A percentile compares a stretch with the other conserved stretches of the same genome.
Conservation (phyloP, 768 basidiomycete species). For the Phallus indusiatus region DNA sequence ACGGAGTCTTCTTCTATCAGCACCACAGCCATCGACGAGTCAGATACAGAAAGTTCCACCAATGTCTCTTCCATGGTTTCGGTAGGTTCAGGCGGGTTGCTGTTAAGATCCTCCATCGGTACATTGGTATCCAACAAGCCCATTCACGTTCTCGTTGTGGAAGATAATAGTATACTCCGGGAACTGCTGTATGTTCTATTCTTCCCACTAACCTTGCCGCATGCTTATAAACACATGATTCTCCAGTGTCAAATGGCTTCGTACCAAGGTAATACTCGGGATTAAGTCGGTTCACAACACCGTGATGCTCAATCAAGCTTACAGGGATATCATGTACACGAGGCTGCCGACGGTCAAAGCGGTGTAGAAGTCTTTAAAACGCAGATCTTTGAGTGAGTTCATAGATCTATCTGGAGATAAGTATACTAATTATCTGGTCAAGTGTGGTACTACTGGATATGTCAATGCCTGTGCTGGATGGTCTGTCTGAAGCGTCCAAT, state of each 20-base stretch:
- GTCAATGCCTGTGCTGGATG: constrained; percentile 92
- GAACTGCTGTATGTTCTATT: constrained; percentile 58
- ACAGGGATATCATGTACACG: constrained; percentile 63
- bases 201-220: not conserved
- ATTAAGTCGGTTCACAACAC: not conserved
- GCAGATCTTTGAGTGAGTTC: constrained; percentile 76
- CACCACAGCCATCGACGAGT: not conserved
- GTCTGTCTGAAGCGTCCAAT: constrained; percentile 27
- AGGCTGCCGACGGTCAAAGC: constrained; percentile 77
- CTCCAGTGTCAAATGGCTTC: constrained; percentile 54
- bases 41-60: not conserved
- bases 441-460: constrained; percentile 84
- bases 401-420: not conserved
- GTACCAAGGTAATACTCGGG: constrained; percentile 33
- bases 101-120: constrained; percentile 59
- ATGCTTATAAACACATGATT: not conserved
- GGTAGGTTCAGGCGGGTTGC: constrained; percentile 51
- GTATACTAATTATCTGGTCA: constrained; percentile 11
- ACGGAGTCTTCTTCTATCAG: not conserved
- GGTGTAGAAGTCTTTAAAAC: constrained; percentile 68
- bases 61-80: constrained; percentile 32
- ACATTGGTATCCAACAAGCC: constrained; percentile 32
- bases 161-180: constrained; percentile 83
- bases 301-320: not conserved
- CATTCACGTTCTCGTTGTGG: constrained; percentile 72